Conservation (phyloP, 148 eudicot genomes). For the Rhododendron vialii region DNA sequence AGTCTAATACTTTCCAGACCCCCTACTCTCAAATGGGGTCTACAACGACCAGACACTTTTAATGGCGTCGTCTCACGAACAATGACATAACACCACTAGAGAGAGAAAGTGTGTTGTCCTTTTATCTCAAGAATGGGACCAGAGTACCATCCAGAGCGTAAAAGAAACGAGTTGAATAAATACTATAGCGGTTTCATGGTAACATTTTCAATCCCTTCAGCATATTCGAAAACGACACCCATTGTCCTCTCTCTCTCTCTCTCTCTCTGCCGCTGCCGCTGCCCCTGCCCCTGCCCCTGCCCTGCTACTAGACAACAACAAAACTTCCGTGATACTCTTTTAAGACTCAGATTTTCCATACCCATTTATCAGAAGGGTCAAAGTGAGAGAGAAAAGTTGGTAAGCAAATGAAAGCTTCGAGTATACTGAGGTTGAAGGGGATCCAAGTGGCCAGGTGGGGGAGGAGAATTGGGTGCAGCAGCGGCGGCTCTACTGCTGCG, state of each 20-base stretch:
- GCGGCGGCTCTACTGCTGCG: background rate
- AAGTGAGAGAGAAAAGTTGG: background rate
- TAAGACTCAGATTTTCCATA: background rate
- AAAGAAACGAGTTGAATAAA: background rate
- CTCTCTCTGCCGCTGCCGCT: background rate
- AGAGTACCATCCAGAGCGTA: background rate
- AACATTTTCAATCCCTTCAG: background rate
- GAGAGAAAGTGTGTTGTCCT: background rate
- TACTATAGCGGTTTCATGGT: background rate
- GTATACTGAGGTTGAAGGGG: background rate
- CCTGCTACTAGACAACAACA: background rate
- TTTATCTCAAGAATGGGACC: background rate
- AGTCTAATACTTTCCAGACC: too few relatives aligned
- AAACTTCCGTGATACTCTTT: background rate
- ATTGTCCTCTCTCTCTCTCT: background rate
- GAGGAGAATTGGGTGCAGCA: background rate
- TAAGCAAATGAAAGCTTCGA: background rate
- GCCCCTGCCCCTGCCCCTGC: background rate
- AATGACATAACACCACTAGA: background rate
- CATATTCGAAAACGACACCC: slow-evolving; percentile 3
- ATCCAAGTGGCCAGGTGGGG: background rate
- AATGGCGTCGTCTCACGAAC: background rate
- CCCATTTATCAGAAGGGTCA: background rate
- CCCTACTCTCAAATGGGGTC: background rate
- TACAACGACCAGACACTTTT: background rate